Evolutionary conservation across 306 rosid genomes (phyloP), one percentile per base, ranked within the genome.

Genomic region (Castanea sativa): DNA sequence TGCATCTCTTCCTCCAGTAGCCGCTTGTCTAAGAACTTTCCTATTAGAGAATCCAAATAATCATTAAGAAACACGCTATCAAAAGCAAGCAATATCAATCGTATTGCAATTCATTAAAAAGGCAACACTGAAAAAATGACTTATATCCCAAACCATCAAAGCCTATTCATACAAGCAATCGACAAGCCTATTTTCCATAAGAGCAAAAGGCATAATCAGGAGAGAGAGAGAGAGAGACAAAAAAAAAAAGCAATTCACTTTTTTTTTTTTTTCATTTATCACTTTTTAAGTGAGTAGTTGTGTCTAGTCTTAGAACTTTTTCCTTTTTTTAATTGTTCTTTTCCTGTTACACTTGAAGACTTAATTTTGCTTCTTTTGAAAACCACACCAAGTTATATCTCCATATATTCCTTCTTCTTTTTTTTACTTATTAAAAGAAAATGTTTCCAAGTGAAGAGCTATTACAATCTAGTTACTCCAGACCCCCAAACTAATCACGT

Each of bases 1-100:
- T 1, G 98, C 93, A 56, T 95, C 98, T 76, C 99, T 83, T 80
- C 97, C 96, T 27, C 99, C 99, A 76, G 87, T 60, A 83, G 96
- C 93, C 16, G 56, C 88, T 81, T 95, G 94, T 83, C 93, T 87
- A 19, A 95, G 71, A 81, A 95, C 99, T 86, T 95, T 95, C 89
- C 99, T 95, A 38, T 86, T 20, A 30, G 64, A 73, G 58, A 68
- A 76, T n/a, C 52, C 69, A 60, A 15, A 57, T 3, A 2, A n/a
- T 71, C 29, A 57, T 59, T 43, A 58, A 27, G 3, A 69, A 76
- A 80, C 8, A 51, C 63, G 80, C 71, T 6, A 33, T 1, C 4
- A 13, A 5, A n/a, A 19, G 19, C 55, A 51, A 2, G 11, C 38
- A 12, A 13, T 20, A 65, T 52, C 64, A 71, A 38, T 33, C 43